Evolutionary conservation across 805 yeast species (phyloP).

Genomic region (Cyberlindnera subsufficiens): DNA sequence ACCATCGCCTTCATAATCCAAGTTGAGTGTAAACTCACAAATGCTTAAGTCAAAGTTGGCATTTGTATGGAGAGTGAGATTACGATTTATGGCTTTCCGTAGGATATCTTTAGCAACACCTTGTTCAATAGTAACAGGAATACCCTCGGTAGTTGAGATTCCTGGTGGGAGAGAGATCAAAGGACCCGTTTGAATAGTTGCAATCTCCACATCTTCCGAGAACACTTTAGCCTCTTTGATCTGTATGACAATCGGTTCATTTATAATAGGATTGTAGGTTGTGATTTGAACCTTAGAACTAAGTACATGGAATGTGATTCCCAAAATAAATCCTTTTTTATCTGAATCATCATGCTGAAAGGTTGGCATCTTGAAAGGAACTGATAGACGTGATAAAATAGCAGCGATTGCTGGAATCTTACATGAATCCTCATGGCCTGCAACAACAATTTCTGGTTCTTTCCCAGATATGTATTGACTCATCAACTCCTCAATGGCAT

Average conservation of each 20-base stretch:
- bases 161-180: slow-evolving; percentile 47
- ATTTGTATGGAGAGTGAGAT: slow-evolving; percentile 39
- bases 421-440: slow-evolving; percentile 24
- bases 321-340: slow-evolving; percentile 36
- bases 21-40: slow-evolving; percentile 33
- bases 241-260: slow-evolving; percentile 36
- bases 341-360: slow-evolving; percentile 12
- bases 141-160: slow-evolving; percentile 39
- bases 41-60: slow-evolving; percentile 37
- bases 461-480: slow-evolving; percentile 36
- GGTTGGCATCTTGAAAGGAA: slow-evolving; percentile 27
- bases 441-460: slow-evolving; percentile 25
- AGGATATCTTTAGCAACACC: slow-evolving; percentile 46
- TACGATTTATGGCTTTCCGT: slow-evolving; percentile 44
- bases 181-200: slow-evolving; percentile 37
- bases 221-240: slow-evolving; percentile 43
- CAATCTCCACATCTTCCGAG: slow-evolving; percentile 40
- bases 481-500: slow-evolving; percentile 27
- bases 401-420: slow-evolving; percentile 20
- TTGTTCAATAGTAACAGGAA: slow-evolving; percentile 39
- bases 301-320: slow-evolving; percentile 48
- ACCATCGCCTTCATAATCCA: slow-evolving; percentile 42
- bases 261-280: slow-evolving; percentile 47
- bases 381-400: slow-evolving; percentile 19
- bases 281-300: slow-evolving; percentile 49